phyloP scores from a whole-genome alignment of 352 stramenopile species.

The Pythium dissotocum region DNA sequence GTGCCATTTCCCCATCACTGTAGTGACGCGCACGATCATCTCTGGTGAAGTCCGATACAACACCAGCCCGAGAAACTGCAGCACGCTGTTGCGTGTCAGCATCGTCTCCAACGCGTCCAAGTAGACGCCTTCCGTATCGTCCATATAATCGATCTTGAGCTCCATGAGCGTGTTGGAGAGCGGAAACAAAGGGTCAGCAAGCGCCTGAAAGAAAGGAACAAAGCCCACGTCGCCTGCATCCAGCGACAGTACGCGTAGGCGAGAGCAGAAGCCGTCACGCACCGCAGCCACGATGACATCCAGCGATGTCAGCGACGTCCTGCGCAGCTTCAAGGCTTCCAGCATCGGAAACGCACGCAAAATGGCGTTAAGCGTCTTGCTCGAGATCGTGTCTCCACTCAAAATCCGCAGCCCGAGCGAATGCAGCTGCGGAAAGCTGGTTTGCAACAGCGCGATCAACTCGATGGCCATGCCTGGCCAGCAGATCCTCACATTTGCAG shows the following conservation, averaged over 20 bases:
- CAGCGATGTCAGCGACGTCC: not conserved
- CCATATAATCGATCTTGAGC: not conserved
- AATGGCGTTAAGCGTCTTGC: no score
- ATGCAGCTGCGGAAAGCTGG: no score
- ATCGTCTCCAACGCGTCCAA: not conserved
- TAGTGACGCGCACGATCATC: no score
- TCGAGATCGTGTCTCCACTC: no score
- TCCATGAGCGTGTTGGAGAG: not conserved
- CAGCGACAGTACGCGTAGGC: not conserved
- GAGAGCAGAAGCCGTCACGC: not conserved
- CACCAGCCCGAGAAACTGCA: not conserved
- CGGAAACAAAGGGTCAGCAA: not conserved
- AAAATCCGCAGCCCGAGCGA: no score
- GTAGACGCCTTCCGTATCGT: not conserved
- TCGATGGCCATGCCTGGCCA: no score
- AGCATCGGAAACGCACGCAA: no score
- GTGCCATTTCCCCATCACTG: no score
- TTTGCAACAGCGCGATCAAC: no score
- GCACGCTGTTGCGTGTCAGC: not conserved
- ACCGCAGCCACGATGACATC: not conserved
- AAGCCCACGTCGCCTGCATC: not conserved
- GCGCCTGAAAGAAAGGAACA: not conserved
- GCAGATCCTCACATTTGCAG: no score
- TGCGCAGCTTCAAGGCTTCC: no score
- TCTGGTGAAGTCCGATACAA: not conserved